Evolutionary conservation across 495 filamentous ascomycete genomes (phyloP), one percentile per base, ranked within the genome.

Genomic region (Penicillium chermesinum): DNA sequence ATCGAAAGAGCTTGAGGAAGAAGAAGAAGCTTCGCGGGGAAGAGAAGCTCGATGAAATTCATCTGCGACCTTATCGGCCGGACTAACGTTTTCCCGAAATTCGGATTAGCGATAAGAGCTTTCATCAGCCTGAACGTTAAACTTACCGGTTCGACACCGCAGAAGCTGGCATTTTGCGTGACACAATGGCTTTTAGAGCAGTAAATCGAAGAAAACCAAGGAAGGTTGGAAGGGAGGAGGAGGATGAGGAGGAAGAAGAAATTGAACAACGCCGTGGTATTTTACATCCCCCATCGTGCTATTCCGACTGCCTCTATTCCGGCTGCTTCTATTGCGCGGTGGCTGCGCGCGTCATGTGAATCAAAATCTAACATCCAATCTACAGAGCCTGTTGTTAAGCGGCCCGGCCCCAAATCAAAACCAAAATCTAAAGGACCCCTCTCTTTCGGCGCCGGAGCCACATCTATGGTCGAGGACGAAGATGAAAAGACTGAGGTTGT

Each of bases 401-500:
- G 68, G 32, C 73, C 73, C 12, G 9, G 27, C 41, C 63, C 64
- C 7, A 88, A 87, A 61, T 73, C 80, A 46, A 85, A 83, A 49
- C 80, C 79, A 19, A 77, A 82, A 16, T 75, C 80, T 3, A 82
- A 85, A 19, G 69, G 85, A 9, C 79, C 80, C 10, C 70, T 94
- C 21, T 93, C 90, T 0, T 95, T 95, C 58, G 85, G 82, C 3
- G 73, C 80, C 0, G 79, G 78, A 16, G 77, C 79, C 36, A 79
- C 76, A 16, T 78, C 67, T 34, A 77, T 72, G 71, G 62, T 54
- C 7, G 75, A 77, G 18, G 72, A 78, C 40, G 78, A 69, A 10
- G 78, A 78, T 0, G 73, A 78, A 25, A 73, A 74, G 37, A 72
- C 75, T 22, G 78, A 80, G 50, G 70, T 83, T 0, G 78, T 85